phyloP scores from a whole-genome alignment of 2,329 filamentous ascomycete species.

The Fusarium keratoplasticum region DNA sequence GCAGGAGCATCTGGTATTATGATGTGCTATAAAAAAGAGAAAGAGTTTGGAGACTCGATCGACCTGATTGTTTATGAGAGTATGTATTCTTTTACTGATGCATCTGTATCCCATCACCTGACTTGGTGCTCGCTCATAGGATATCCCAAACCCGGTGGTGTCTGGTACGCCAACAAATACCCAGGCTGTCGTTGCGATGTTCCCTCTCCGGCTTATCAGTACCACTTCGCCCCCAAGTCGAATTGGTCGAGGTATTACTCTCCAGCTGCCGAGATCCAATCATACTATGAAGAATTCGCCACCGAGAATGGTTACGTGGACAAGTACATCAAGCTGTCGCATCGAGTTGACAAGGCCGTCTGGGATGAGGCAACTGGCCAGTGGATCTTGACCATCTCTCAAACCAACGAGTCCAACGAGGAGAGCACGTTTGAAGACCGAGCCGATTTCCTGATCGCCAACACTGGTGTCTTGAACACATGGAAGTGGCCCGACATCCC shows the following conservation, averaged over 20 bases:
- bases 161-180: constrained; percentile 52
- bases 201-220: constrained; percentile 57
- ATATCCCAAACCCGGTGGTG: constrained; percentile 43
- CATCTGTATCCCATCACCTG: background rate
- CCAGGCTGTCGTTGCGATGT: constrained; percentile 50
- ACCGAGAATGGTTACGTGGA: constrained; percentile 46
- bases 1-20: constrained; percentile 19
- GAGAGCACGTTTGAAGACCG: constrained; percentile 52
- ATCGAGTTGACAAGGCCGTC: constrained; percentile 37
- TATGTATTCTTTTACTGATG: background rate
- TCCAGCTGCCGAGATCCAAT: constrained; percentile 52
- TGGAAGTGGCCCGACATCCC: constrained; percentile 65
- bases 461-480: constrained; percentile 61
- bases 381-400: constrained; percentile 9
- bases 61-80: constrained; percentile 17
- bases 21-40: constrained; percentile 25
- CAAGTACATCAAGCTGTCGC: constrained; percentile 42
- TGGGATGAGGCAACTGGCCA: constrained; percentile 38
- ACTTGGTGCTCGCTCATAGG: background rate
- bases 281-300: constrained; percentile 50
- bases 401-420: background rate
- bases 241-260: constrained; percentile 58
- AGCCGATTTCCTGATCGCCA: constrained; percentile 61
- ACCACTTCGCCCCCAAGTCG: constrained; percentile 57
- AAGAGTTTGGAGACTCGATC: constrained; percentile 16